A percentile compares a stretch with the other conserved stretches of the same genome.
Evolutionary conservation across 2,329 filamentous ascomycete species (phyloP).

Genomic region (Venturia effusa): DNA sequence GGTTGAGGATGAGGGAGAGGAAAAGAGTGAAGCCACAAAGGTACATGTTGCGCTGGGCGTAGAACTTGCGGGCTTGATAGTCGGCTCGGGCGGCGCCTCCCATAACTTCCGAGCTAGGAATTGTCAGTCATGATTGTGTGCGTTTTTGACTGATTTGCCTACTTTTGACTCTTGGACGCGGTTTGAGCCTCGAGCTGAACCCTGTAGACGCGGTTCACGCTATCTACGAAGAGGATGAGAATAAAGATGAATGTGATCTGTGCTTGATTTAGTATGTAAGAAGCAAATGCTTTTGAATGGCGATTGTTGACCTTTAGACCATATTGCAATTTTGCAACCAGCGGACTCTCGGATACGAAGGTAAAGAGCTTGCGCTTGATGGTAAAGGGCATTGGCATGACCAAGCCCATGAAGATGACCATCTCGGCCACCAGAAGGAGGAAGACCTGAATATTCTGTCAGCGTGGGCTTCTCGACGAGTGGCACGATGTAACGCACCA

Average conservation of each 20-base stretch:
- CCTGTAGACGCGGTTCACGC: constrained; percentile 90
- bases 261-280: neutral
- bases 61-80: constrained; percentile 98
- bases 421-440: constrained; percentile 74
- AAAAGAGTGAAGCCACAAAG: constrained; percentile 98
- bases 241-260: constrained; percentile 98
- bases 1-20: constrained; percentile 96
- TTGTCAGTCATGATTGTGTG: constrained; percentile 5
- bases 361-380: constrained; percentile 80
- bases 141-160: neutral
- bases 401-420: constrained; percentile 65
- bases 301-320: constrained; percentile 63
- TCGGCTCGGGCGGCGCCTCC: constrained; percentile 87
- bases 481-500: constrained; percentile 35
- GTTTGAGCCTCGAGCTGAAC: constrained; percentile 80
- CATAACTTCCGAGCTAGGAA: constrained; percentile 54
- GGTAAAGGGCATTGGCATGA: constrained; percentile 81
- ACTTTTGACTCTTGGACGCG: constrained; percentile 46
- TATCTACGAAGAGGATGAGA: constrained; percentile 93
- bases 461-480: neutral
- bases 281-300: neutral
- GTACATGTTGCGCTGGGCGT: constrained; percentile 99
- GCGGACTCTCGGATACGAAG: constrained; percentile 84
- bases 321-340: constrained; percentile 90
- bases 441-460: constrained; percentile 53